Percentiles rank a stretch among this genome's conserved stretches.
phyloP scores from a whole-genome alignment of 176 grass and related monocot species.

The Aegilops umbellulata region DNA sequence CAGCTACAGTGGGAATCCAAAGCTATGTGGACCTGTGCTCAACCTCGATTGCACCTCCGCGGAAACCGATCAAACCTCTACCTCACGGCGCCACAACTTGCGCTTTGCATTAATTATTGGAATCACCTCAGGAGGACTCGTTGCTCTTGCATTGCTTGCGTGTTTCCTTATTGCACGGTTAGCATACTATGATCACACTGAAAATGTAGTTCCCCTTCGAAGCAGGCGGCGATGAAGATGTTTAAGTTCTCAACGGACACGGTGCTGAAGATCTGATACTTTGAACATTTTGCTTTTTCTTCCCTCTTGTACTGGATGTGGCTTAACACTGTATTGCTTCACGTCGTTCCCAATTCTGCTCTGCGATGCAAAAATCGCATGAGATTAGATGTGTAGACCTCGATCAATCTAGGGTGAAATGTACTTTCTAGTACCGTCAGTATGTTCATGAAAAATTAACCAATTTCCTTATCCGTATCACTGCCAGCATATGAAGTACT shows the following conservation, averaged over 20 bases:
- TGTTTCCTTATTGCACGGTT: slow-evolving; percentile 26
- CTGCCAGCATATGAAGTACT: too few relatives aligned
- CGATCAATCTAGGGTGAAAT: neutral
- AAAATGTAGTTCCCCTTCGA: slow-evolving; percentile 4
- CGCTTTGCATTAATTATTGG: neutral
- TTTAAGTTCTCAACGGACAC: too few relatives aligned
- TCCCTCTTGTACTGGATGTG: neutral
- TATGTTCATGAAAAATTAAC: too few relatives aligned
- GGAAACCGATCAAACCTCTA: neutral
- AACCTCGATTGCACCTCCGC: neutral
- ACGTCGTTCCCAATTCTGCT: too few relatives aligned
- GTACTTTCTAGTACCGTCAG: neutral
- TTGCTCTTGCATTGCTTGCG: neutral
- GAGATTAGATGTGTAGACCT: neutral
- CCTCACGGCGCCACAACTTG: neutral
- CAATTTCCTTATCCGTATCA: too few relatives aligned
- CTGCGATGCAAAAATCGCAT: too few relatives aligned
- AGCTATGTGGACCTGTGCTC: slow-evolving; percentile 52
- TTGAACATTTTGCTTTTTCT: too few relatives aligned
- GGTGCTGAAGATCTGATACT: too few relatives aligned
- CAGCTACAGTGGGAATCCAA: slow-evolving; percentile 62
- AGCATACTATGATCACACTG: slow-evolving; percentile 23
- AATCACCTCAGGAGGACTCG: neutral
- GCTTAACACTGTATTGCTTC: neutral
- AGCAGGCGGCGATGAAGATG: neutral